Conservation (phyloP, 345 rosid genomes). For the Iberis pinnata region DNA sequence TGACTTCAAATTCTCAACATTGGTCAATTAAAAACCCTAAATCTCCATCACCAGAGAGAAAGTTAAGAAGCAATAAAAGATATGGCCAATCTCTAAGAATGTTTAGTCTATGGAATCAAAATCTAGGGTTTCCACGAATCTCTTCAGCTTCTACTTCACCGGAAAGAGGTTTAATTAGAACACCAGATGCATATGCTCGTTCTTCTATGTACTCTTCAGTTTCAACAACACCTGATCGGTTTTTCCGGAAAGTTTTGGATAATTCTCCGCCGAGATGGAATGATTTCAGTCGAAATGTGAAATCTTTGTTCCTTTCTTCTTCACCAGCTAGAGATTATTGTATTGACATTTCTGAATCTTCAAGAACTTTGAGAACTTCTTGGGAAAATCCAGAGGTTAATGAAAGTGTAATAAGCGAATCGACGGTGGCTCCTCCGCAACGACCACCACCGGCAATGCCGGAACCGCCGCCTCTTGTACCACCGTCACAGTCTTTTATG, state of each 20-base stretch:
- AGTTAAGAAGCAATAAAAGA: slow-evolving; percentile 23
- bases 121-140: slow-evolving; percentile 20
- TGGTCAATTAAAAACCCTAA: slow-evolving; percentile 21
- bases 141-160: slow-evolving; percentile 57
- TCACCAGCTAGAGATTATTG: slow-evolving; percentile 30
- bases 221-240: slow-evolving; percentile 35
- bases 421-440: slow-evolving; percentile 28
- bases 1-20: slow-evolving; percentile 32
- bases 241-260: slow-evolving; percentile 24
- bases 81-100: slow-evolving; percentile 30
- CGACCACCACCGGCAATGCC: slow-evolving; percentile 36
- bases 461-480: slow-evolving; percentile 50
- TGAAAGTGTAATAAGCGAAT: slow-evolving; percentile 20
- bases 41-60: slow-evolving; percentile 32
- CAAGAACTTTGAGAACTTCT: slow-evolving; percentile 20
- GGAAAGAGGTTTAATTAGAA: slow-evolving; percentile 31
- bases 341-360: slow-evolving; percentile 33
- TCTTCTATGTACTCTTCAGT: slow-evolving; percentile 35
- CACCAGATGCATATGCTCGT: slow-evolving; percentile 27
- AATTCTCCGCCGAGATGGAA: slow-evolving; percentile 30
- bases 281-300: slow-evolving; percentile 28
- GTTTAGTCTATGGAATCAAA: slow-evolving; percentile 29
- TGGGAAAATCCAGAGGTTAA: slow-evolving; percentile 27
- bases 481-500: slow-evolving; percentile 66
- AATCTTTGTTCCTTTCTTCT: slow-evolving; percentile 34